These are phyloP conservation scores for Coniferiporia sulphurascens DNA, from an alignment of 1,284 basidiomycete genomes.

Conservation along the genomic window DNA sequence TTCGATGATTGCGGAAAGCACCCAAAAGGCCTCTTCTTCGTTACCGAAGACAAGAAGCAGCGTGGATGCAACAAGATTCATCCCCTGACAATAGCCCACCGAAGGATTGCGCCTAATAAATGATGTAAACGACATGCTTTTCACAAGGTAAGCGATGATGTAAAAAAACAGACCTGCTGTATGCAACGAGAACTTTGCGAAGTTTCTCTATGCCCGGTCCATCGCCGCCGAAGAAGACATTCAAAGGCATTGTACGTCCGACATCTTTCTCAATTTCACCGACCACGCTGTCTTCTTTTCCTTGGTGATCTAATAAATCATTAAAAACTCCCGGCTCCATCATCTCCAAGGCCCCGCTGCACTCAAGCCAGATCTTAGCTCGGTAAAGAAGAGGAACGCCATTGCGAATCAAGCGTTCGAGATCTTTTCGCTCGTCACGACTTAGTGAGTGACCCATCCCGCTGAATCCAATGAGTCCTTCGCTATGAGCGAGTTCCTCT, in stretches of 20 bases:
- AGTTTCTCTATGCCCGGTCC: constrained; percentile 92
- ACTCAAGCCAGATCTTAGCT: constrained; percentile 88
- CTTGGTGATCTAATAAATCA: constrained; percentile 68
- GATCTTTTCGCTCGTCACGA: constrained; percentile 73
- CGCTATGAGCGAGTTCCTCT: constrained; percentile 67
- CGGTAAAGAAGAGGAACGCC: constrained; percentile 90
- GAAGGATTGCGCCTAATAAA: constrained; percentile 66
- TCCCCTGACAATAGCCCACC: constrained; percentile 89
- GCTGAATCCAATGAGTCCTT: constrained; percentile 83
- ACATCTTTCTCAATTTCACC: constrained; percentile 96
- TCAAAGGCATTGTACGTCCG: constrained; percentile 89
- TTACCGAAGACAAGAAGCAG: constrained; percentile 88
- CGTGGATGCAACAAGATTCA: constrained; percentile 95
- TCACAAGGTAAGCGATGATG: neutral
- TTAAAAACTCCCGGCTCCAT: constrained; percentile 88
- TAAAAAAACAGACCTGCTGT: constrained; percentile 67
- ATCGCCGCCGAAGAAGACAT: constrained; percentile 95
- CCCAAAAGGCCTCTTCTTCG: constrained; percentile 98
- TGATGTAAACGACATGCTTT: neutral
- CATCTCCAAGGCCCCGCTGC: constrained; percentile 87
- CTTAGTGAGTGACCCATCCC: constrained; percentile 76
- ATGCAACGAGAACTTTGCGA: constrained; percentile 83
- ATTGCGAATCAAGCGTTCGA: constrained; percentile 71
- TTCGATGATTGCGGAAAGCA: constrained; percentile 85
- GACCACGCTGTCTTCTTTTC: constrained; percentile 53